These are phyloP conservation scores for Penicillium bovifimosum DNA, from an alignment of 495 filamentous ascomycete genomes.

Conservation along the genomic window DNA sequence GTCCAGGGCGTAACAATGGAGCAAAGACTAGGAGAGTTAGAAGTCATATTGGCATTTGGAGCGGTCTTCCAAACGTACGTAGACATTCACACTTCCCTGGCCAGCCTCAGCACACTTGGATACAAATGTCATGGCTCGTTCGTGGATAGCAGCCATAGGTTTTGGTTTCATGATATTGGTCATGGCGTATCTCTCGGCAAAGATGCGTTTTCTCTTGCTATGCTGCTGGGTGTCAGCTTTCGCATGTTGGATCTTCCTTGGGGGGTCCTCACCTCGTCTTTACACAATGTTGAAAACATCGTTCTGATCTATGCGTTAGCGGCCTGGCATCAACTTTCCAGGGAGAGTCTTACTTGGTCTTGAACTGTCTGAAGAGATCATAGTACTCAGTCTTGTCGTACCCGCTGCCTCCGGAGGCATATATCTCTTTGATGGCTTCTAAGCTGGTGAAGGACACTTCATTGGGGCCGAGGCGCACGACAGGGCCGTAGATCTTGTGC, in stretches of 20 bases:
- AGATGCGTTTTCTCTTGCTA: conserved; percentile 51
- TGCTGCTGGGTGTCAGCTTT: conserved; percentile 38
- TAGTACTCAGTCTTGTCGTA: conserved; percentile 68
- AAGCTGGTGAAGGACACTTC: conserved; percentile 57
- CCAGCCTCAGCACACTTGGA: conserved; percentile 38
- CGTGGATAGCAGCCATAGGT: conserved; percentile 48
- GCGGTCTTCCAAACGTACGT: conserved; percentile 35
- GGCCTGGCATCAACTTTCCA: background rate
- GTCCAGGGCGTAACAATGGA: conserved; percentile 63
- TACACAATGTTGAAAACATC: conserved; percentile 56
- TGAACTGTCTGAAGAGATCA: conserved; percentile 55
- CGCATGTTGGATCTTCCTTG: background rate
- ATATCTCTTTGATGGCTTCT: conserved; percentile 59
- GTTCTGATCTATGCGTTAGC: conserved; percentile 33
- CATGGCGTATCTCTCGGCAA: conserved; percentile 63
- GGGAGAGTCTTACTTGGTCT: conserved; percentile 36
- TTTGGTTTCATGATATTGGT: conserved; percentile 52
- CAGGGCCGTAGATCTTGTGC: conserved; percentile 51
- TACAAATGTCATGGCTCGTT: conserved; percentile 49
- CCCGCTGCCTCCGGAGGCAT: conserved; percentile 57
- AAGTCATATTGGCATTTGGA: background rate
- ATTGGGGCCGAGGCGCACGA: conserved; percentile 53
- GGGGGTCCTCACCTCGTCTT: conserved; percentile 38
- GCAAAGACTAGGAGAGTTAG: conserved; percentile 19
- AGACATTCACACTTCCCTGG: conserved; percentile 48